Evolutionary conservation across 257 asterid genomes (phyloP), one percentile per base, ranked within the genome.

Genomic region (Capsicum pubescens): DNA sequence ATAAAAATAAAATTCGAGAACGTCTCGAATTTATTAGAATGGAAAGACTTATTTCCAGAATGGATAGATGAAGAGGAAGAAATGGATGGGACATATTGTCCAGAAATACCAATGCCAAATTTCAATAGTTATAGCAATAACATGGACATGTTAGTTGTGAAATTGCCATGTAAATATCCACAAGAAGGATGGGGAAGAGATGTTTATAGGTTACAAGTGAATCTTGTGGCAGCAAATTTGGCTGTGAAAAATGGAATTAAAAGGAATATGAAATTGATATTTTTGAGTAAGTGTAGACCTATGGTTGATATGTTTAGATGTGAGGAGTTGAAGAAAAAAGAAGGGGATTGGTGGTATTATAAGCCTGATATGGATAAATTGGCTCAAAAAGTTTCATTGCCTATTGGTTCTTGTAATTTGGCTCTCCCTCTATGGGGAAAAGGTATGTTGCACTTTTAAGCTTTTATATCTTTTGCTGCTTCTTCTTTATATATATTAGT

Each of bases 61-160:
- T 96, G 99, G 99, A 94, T 96, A 77, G 98, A 96, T 59, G 99
- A 96, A 80, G 99, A 96, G 59, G 98, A 96, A 80, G 98, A 96
- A 83, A 88, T 82, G 54, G 95, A 95, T 13, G 98, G 98, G 2
- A 83, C 98, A 3, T 69, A 83, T 0, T 96, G 99, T 84, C 99
- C 99, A 1, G 98, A 94, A 63, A 91, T 96, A 32, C 98, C 98
- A 11, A 92, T 92, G 97, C 99, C 98, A 16, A 85, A 85, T 26
- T 86, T 84, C 55, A 86, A 85, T 3, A 57, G 14, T 17, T 89
- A 91, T 9, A 88, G 71, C 36, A 9, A 42, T 2, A 32, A 83
- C 11, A 52, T 93, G 91, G 98, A 94, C 84, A 13, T 94, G 91
- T 77, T 96, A 4, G 97, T 96, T 63, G 98, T 90, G 0, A 93